Percentiles rank a stretch among this genome's conserved stretches.
These are phyloP conservation scores for Pseudocercospora eumusae DNA, from an alignment of 2,329 filamentous ascomycete genomes.

Conservation along the genomic window DNA sequence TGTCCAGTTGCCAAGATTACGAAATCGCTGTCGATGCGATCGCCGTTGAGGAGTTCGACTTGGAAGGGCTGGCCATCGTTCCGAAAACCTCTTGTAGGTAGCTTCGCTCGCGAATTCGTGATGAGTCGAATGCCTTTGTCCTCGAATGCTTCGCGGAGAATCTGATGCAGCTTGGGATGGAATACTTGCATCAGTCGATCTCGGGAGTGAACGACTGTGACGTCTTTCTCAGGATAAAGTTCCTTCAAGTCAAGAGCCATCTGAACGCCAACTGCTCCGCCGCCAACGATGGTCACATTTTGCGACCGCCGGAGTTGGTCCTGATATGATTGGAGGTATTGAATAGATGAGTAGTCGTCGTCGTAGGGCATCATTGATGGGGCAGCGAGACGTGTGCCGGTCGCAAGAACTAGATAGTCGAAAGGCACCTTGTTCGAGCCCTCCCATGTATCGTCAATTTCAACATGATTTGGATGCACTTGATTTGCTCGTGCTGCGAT, in stretches of 20 bases:
- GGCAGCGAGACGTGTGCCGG: slow-evolving; percentile 24
- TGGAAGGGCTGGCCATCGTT: slow-evolving; percentile 28
- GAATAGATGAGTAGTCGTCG: slow-evolving; percentile 17
- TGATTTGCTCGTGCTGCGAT: slow-evolving; percentile 24
- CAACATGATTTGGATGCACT: slow-evolving; percentile 21
- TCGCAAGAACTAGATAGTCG: slow-evolving; percentile 30
- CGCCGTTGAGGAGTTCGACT: slow-evolving; percentile 52
- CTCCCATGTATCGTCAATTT: slow-evolving; percentile 23
- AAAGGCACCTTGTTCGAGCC: slow-evolving; percentile 24
- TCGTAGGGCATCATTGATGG: slow-evolving; percentile 28
- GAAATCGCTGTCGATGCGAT: slow-evolving; percentile 52
- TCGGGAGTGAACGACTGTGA: slow-evolving; percentile 62
- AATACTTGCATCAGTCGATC: slow-evolving; percentile 56
- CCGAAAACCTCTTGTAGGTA: slow-evolving; percentile 31
- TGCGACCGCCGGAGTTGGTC: slow-evolving; percentile 30
- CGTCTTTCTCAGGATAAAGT: slow-evolving; percentile 57
- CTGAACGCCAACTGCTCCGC: slow-evolving; percentile 64
- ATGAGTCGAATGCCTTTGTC: slow-evolving; percentile 54
- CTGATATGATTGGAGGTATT: slow-evolving; percentile 23
- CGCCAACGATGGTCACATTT: slow-evolving; percentile 46
- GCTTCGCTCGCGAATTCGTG: slow-evolving; percentile 43
- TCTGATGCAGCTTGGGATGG: slow-evolving; percentile 44
- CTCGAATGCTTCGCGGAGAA: slow-evolving; percentile 47
- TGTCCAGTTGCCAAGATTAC: slow-evolving; percentile 64
- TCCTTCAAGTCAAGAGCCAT: slow-evolving; percentile 62